Base-by-base conservation (phyloP, 2,329 filamentous ascomycete species). In the Thielaviopsis populi region DNA sequence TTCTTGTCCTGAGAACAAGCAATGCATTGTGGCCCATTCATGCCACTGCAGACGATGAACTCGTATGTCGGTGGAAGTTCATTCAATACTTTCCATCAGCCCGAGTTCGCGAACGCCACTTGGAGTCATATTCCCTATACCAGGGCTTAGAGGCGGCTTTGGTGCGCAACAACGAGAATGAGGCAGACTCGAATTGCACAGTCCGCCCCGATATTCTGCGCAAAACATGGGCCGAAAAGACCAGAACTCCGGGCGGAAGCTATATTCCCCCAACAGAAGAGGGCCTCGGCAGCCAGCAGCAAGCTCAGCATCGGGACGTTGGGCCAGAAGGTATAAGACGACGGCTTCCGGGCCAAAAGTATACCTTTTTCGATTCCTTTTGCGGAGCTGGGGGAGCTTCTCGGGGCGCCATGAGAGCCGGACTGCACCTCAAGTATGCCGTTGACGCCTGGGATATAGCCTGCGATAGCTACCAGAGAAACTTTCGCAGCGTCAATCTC, bases 371-470 rank as follows among this genome's bases (percentile, higher is more conserved):
- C 1, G 89, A 94, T 69, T 78, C 81, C 0, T 94, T 89, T 67
- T 87, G 83, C 41, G 88, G 89, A 1, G 86, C 81, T 1, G 88
- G 89, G 0, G 89, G 89, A 3, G 81, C 83, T 0, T 87, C 87
- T 0, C 75, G 80, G 1, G 89, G 87, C 0, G 87, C 87, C 0
- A 70, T 75, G 22, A 71, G 72, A 15, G 78, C 78, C 0, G 87
- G 87, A 0, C 74, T 91, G 15, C 73, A 76, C 2, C 70, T 89
- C 0, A 73, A 75, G 27, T 84, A 82, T 71, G 84, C 81, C 0
- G 80, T 91, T 11, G 90, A 95, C 68, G 77, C 81, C 19, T 80
- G 82, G 63, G 22, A 68, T 0, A 71, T 77, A 15, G 86, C 86
- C 0, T 81, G 80, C 67, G 67, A 74, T 0, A 85, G 85, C 0